Evolutionary conservation across 768 basidiomycete genomes (phyloP), one percentile per base, ranked within the genome.

Genomic region (Suillus paluster): DNA sequence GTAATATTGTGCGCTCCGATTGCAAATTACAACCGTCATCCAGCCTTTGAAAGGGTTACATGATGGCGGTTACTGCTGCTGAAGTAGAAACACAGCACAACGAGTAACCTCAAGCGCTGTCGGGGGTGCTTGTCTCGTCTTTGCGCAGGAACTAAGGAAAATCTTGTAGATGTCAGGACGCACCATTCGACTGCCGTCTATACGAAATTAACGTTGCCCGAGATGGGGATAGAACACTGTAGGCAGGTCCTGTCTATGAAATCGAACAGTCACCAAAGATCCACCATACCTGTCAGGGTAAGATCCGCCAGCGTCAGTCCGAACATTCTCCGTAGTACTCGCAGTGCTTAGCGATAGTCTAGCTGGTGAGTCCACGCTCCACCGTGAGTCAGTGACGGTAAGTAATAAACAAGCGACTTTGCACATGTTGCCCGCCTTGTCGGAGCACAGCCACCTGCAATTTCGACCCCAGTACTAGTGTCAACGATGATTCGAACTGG

Each of bases 21-120:
- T 64, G 63, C 63, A 64, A 64, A 64, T 64, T 64, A 64, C 54
- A n/a, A 17, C 63, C 54, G 39, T 64, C 63, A 64, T 41, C 21
- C 45, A 64, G 63, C 63, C 36, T 25, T 34, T 39, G 23, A 23
- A 21, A 30, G 27, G 46, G 49, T 36, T 57, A 42, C 23, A 9
- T 21, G n/a, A n/a, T 34, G 39, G 63, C 61, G 61, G 63, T 63
- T 64, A 48, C 36, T 62, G 33, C 60, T 14, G n/a, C 23, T 44
- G 21, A 12, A 30, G 55, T 44, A 63, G 34, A 61, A 64, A 64
- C 63, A 62, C 63, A 52, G 61, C 63, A 15, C 21, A 34, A 48
- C 60, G 21, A 38, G 39, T 38, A 21, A 50, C 36, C 61, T 50
- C 49, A 25, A 38, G n/a, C n/a, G 62, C 46, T 57, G 53, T 64